A percentile compares a stretch with the other conserved stretches of the same genome.
Evolutionary conservation across 2,329 filamentous ascomycete species (phyloP).

Genomic region (Sclerotinia borealis): DNA sequence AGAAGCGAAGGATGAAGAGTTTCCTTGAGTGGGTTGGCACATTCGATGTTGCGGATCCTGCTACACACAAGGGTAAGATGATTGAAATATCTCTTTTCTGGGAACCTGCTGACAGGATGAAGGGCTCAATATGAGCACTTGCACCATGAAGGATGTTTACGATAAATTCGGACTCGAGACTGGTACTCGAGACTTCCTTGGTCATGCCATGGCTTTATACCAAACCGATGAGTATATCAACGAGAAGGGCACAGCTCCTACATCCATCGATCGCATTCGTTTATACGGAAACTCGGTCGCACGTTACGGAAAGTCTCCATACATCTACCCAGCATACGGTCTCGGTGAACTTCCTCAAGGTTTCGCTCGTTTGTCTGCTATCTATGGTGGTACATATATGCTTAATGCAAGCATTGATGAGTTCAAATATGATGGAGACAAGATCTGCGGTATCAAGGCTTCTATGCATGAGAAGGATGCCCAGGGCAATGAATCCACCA

Average conservation of each 20-base stretch:
- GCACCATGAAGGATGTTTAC: conserved; percentile 97
- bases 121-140: conserved; percentile 74
- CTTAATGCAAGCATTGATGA: conserved; percentile 94
- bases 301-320: conserved; percentile 95
- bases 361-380: conserved; percentile 93
- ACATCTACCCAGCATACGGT: conserved; percentile 98
- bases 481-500: conserved; percentile 51
- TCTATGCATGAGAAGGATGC: conserved; percentile 83
- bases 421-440: conserved; percentile 74
- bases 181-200: conserved; percentile 88
- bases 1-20: conserved; percentile 94
- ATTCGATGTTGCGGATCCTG: conserved; percentile 74
- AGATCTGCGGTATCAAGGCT: conserved; percentile 93
- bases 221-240: conserved; percentile 83
- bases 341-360: conserved; percentile 95
- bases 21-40: conserved; percentile 94
- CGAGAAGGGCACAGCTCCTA: conserved; percentile 65
- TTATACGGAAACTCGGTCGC: conserved; percentile 98
- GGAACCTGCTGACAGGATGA: conserved; percentile 22
- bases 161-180: conserved; percentile 94
- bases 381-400: conserved; percentile 99
- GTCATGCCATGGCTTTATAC: conserved; percentile 97
- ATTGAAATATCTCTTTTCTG: background rate
- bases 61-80: conserved; percentile 78
- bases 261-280: conserved; percentile 85